Evolutionary conservation across 495 filamentous ascomycete genomes (phyloP), one percentile per base, ranked within the genome.

Genomic region (Trichoderma parareesei): DNA sequence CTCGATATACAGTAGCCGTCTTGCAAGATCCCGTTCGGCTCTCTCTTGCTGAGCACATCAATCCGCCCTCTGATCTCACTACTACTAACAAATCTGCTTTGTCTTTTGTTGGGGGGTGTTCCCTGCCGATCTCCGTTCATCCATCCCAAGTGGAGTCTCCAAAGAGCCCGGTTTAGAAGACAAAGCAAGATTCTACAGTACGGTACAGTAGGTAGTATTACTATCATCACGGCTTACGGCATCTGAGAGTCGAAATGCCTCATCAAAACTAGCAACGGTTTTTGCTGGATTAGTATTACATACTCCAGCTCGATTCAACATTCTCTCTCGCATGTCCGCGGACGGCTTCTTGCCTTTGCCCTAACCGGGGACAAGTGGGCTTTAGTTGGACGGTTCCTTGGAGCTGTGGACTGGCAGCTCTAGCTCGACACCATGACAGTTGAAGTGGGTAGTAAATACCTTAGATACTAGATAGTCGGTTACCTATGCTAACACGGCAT

Each of bases 51-150:
- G 27, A 27, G 27, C 27, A 27, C 27, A 27, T 27, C 27, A 27
- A 27, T 27, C 27, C 2, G 27, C 27, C 27, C 27, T 27, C 27
- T 27, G 27, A 27, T 27, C 27, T 27, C 27, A 27, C 27, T 27
- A 27, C 27, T 27, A 27, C 27, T 27, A 27, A 27, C 27, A 27
- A 27, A 27, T 27, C 27, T 27, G 27, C 27, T 27, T 27, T 27
- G 11, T 14, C 11, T 57, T 57, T 57, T 57, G 53, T 57, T 37
- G 61, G 37, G 69, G 67, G 49, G 0, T 27, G 27, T 27, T 27
- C 43, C 69, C 5, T 57, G 53, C 53, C 53, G 53, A 57, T 57
- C 53, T 57, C 53, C 53, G 53, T 57, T 37, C 27, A n/a, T 37
- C 53, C 53, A 35, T 35, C 8, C 27, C 6, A 16, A 57, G 53